Evolutionary conservation across 495 filamentous ascomycete species (phyloP).

Genomic region (Thozetella sp.): DNA sequence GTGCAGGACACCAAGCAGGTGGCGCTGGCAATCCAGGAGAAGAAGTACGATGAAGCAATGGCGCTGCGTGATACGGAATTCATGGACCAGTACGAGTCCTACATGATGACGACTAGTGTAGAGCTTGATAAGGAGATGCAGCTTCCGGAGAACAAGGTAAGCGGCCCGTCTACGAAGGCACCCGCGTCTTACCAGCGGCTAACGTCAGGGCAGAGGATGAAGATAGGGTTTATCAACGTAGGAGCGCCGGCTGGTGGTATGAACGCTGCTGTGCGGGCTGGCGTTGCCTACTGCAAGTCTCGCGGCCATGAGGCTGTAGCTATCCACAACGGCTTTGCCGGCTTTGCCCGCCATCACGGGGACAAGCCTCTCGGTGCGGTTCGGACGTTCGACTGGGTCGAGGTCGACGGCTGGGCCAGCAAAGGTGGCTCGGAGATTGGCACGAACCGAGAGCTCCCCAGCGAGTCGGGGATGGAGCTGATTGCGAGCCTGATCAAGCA

Average conservation of each 20-base stretch:
- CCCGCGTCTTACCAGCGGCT: slow-evolving; percentile 7
- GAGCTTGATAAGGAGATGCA: slow-evolving; percentile 40
- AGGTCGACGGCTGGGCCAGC: slow-evolving; percentile 92
- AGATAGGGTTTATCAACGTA: slow-evolving; percentile 93
- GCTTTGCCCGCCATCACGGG: slow-evolving; percentile 85
- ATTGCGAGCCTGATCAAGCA: slow-evolving; percentile 84
- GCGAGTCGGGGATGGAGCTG: slow-evolving; percentile 77
- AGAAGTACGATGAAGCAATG: slow-evolving; percentile 87
- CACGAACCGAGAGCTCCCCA: slow-evolving; percentile 90
- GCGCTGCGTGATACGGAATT: slow-evolving; percentile 89
- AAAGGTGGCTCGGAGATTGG: slow-evolving; percentile 98
- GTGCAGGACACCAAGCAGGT: slow-evolving; percentile 84
- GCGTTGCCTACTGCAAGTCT: slow-evolving; percentile 93
- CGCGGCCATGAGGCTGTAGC: slow-evolving; percentile 90
- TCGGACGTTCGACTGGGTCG: slow-evolving; percentile 85
- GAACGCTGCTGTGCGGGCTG: slow-evolving; percentile 94
- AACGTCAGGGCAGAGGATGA: slow-evolving; percentile 67
- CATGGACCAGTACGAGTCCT: slow-evolving; percentile 86
- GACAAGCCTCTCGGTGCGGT: slow-evolving; percentile 84
- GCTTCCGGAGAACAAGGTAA: slow-evolving; percentile 74
- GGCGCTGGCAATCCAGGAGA: slow-evolving; percentile 73
- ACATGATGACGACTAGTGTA: slow-evolving; percentile 80
- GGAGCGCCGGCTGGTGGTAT: slow-evolving; percentile 98
- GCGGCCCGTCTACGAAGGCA: slow-evolving; percentile 11
- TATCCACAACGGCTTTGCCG: slow-evolving; percentile 97